Base-by-base conservation (phyloP, 352 stramenopile species). In the Thraustochytrium striatum region DNA sequence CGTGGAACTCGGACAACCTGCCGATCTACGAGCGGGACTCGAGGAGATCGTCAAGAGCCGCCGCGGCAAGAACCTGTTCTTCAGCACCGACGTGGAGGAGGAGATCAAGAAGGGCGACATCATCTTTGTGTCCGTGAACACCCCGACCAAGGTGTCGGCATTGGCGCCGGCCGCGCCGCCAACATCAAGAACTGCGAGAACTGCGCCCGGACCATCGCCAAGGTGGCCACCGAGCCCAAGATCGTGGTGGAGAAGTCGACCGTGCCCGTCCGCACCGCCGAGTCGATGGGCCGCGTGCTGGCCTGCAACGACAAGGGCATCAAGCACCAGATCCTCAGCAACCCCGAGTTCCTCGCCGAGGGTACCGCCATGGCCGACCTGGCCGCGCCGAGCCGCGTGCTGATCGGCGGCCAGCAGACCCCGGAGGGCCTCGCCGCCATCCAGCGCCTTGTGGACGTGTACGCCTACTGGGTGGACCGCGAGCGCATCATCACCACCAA, bases 181-280 rank as follows among this genome's bases (percentile, higher is more conserved):
- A 98, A 99, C 85, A 97, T 98, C 21, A 98, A 98, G 84, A 99
- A 99, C 87, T 98, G 95, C 82, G 96, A 99, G 86, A 88, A 97
- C 28, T 98, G 95, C 81, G 96, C 96, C 35, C 92, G 97, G 61
- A 98, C 92, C 83, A 99, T 99, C 86, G 96, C 95, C 7, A 86
- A 97, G 72, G 90, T 98, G 57, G 91, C 95, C 3, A 97, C 85
- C 1, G 85, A 85, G 38, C 86, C 92, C 79, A 99, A 99, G 87
- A 99, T 99, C 84, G 94, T 99, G 36, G 94, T 89, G 21, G 96
- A 99, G 85, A 99, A 99, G 90, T 98, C 92, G 25, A 99, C 97
- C 2, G 96, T 99, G 65, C 97, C 97, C 3, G 96, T 99, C 43
- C 90, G 95, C 82, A 99, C 97, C 19, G 97, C 96, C 1, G 93